These are phyloP conservation scores for Acrocalymma vagum DNA, from an alignment of 2,329 filamentous ascomycete species.

Conservation along the genomic window DNA sequence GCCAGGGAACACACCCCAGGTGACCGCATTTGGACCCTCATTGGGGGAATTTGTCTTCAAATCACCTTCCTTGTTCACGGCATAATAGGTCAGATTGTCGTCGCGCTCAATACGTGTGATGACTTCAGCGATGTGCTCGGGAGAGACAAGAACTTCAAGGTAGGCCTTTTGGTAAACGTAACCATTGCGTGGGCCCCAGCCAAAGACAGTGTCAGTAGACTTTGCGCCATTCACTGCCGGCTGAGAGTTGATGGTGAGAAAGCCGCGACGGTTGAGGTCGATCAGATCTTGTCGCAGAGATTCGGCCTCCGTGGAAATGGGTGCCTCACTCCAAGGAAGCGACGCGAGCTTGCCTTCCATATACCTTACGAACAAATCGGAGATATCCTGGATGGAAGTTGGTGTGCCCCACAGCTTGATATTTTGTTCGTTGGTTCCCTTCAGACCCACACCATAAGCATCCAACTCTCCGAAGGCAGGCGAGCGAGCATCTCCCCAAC, in stretches of 20 bases:
- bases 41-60: slow-evolving; percentile 84
- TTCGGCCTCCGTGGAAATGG: slow-evolving; percentile 83
- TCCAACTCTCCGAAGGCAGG: slow-evolving; percentile 96
- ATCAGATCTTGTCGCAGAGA: slow-evolving; percentile 80
- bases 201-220: slow-evolving; percentile 85
- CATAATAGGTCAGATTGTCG: slow-evolving; percentile 90
- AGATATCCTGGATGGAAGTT: slow-evolving; percentile 78
- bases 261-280: slow-evolving; percentile 82
- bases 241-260: slow-evolving; percentile 97
- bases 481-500: slow-evolving; percentile 96
- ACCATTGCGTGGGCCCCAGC: slow-evolving; percentile 93
- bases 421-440: slow-evolving; percentile 95
- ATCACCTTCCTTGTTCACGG: slow-evolving; percentile 83
- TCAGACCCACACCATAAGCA: slow-evolving; percentile 91
- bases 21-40: slow-evolving; percentile 95
- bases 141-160: slow-evolving; percentile 87
- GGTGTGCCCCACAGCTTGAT: slow-evolving; percentile 94
- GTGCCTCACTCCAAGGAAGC: slow-evolving; percentile 92
- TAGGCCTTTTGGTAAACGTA: slow-evolving; percentile 99
- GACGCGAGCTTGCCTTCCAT: slow-evolving; percentile 81
- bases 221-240: slow-evolving; percentile 91
- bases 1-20: slow-evolving; percentile 98
- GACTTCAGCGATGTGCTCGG: slow-evolving; percentile 79
- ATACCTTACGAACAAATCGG: slow-evolving; percentile 84
- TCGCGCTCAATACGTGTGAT: slow-evolving; percentile 79